Conservation (phyloP, 2,329 filamentous ascomycete genomes). For the Phaeoacremonium minimum region DNA sequence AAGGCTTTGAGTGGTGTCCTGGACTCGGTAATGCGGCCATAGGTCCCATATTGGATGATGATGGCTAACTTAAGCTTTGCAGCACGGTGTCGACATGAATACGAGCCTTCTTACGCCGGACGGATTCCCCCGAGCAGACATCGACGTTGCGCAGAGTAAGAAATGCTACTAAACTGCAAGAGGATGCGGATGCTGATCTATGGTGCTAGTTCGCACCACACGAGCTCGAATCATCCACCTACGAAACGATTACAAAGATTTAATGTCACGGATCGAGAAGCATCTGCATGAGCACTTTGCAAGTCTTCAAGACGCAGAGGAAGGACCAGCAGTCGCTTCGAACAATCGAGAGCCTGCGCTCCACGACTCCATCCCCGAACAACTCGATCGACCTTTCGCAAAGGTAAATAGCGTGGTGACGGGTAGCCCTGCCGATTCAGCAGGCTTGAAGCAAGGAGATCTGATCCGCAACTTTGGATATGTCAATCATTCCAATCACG, state of each 20-base stretch:
- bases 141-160: constrained; percentile 91
- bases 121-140: constrained; percentile 87
- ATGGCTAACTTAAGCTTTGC: constrained; percentile 3
- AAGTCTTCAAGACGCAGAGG: constrained; percentile 51
- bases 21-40: constrained; percentile 67
- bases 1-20: constrained; percentile 79
- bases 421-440: constrained; percentile 75
- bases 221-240: constrained; percentile 83
- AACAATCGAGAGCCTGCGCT: constrained; percentile 12
- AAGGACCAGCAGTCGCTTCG: constrained; percentile 20
- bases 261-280: constrained; percentile 81
- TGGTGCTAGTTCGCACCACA: constrained; percentile 82
- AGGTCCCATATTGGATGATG: constrained; percentile 4
- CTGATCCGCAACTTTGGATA: constrained; percentile 80
- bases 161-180: not conserved
- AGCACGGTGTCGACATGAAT: constrained; percentile 94
- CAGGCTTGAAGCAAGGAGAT: constrained; percentile 78
- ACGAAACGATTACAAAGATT: constrained; percentile 86
- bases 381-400: constrained; percentile 62
- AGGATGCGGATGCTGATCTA: not conserved
- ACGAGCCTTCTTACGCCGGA: constrained; percentile 83
- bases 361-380: constrained; percentile 27
- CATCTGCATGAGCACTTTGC: constrained; percentile 89
- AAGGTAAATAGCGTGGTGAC: constrained; percentile 80
- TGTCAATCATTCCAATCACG: constrained; percentile 80